Conservation (phyloP, 352 stramenopile genomes). For the Phytopythium litorale region DNA sequence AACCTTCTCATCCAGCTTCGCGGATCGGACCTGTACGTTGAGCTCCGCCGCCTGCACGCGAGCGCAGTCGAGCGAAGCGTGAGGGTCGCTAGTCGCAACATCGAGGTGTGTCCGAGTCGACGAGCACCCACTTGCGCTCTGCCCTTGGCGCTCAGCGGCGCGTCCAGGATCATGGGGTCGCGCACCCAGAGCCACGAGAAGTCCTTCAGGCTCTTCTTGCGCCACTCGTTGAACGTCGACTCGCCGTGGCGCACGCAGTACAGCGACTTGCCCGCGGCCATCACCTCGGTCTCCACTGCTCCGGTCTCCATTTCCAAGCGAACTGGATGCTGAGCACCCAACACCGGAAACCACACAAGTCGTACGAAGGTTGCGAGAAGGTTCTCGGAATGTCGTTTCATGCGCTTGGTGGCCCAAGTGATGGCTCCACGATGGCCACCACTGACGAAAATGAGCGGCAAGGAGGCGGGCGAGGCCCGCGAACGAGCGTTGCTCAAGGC, state of each 20-base stretch:
- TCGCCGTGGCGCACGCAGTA: constrained; percentile 88
- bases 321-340: neutral
- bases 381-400: constrained; percentile 1
- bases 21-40: constrained; percentile 25
- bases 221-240: constrained; percentile 88
- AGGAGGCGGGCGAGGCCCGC: neutral
- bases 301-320: neutral
- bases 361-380: constrained; percentile 2
- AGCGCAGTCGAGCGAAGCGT: neutral
- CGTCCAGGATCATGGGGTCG: constrained; percentile 84
- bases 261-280: constrained; percentile 43
- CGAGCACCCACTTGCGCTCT: constrained; percentile 44
- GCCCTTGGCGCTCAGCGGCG: constrained; percentile 68
- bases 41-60: constrained; percentile 34
- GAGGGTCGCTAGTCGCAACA: neutral
- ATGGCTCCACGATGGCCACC: neutral
- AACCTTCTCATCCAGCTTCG: constrained; percentile 55
- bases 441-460: constrained; percentile 2
- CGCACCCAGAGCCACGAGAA: constrained; percentile 85
- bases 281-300: neutral
- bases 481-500: constrained; percentile 5
- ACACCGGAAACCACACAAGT: neutral
- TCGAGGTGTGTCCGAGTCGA: neutral
- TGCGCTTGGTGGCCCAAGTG: neutral
- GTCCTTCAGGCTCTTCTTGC: constrained; percentile 65